A percentile compares a stretch with the other conserved stretches of the same genome.
Conservation (phyloP, 352 stramenopile genomes). For the Thalassiosira pacifica region DNA sequence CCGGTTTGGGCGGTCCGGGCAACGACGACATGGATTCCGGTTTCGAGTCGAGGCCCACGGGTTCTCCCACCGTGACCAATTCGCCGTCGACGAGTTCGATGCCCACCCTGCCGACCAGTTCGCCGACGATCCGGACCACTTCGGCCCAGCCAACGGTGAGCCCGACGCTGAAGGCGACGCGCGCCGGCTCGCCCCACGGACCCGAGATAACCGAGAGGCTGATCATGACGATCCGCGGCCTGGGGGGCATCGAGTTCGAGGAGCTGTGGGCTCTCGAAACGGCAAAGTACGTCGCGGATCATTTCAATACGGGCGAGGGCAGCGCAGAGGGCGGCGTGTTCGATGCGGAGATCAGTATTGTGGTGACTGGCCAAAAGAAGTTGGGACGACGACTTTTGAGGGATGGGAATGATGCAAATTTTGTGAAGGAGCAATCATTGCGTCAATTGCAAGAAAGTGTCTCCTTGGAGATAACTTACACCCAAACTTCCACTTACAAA, state of each 20-base stretch:
- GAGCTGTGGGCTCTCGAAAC: background rate
- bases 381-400: no score
- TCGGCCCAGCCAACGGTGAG: background rate
- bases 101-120: background rate
- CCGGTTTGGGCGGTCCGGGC: no score
- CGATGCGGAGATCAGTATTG: background rate
- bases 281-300: background rate
- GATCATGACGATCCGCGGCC: background rate
- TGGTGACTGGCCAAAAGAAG: no score
- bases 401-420: background rate
- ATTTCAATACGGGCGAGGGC: background rate
- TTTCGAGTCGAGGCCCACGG: no score
- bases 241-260: background rate
- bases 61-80: background rate
- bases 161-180: background rate
- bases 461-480: constrained; percentile 1
- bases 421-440: background rate
- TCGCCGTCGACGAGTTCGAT: background rate
- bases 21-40: no score
- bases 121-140: background rate
- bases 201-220: background rate
- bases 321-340: background rate
- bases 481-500: constrained; percentile 11
- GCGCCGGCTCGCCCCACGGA: background rate
- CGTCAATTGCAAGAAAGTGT: background rate